phyloP scores from a whole-genome alignment of 306 rosid species.

The Begonia masoniana region DNA sequence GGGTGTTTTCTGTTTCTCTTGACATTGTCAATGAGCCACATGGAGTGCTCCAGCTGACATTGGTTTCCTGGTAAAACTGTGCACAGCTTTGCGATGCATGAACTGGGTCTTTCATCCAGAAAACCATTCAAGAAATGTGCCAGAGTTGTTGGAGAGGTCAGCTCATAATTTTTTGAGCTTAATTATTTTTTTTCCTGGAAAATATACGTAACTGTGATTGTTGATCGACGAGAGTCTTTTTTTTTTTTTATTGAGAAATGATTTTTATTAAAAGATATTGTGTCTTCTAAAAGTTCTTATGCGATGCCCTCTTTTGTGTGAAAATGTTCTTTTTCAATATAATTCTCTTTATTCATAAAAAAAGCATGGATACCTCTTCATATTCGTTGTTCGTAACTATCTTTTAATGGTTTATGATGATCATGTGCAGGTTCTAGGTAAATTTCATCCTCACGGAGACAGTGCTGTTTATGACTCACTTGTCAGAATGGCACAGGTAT shows the following conservation, averaged over 20 bases:
- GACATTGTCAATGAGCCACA: neutral
- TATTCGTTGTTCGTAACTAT: neutral
- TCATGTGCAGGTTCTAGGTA: slow-evolving; percentile 71
- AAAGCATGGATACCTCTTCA: no score
- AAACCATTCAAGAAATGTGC: slow-evolving; percentile 97
- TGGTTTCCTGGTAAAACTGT: slow-evolving; percentile 3
- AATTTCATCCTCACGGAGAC: slow-evolving; percentile 97
- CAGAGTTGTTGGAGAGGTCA: slow-evolving; percentile 99
- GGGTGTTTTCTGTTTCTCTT: neutral
- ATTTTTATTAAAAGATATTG: no score
- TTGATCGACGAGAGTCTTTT: no score
- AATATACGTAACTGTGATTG: no score
- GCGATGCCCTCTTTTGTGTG: no score
- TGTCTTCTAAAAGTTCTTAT: no score
- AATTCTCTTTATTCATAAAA: no score
- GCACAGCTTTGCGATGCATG: slow-evolving; percentile 92
- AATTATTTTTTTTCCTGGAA: no score
- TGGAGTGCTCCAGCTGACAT: no score
- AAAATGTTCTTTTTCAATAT: no score
- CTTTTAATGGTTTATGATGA: slow-evolving; percentile 1
- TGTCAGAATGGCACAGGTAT: slow-evolving; percentile 99
- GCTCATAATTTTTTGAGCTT: neutral
- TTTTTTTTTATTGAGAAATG: no score
- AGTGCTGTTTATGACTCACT: slow-evolving; percentile 85
- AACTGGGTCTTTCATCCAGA: slow-evolving; percentile 73